Evolutionary conservation across 345 rosid genomes (phyloP).

Genomic region (Ricinus communis): DNA sequence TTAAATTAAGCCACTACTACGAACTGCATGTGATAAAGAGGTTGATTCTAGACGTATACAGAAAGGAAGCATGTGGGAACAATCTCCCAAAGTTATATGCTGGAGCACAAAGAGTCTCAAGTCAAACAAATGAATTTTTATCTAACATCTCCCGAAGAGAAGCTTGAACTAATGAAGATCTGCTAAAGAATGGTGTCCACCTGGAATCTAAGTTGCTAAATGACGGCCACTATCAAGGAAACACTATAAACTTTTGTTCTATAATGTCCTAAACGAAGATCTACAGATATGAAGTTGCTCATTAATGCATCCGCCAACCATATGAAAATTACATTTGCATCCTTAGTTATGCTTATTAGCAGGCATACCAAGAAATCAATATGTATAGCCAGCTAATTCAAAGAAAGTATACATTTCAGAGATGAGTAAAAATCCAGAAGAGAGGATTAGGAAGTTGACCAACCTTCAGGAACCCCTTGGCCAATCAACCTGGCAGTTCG

Average conservation of each 20-base stretch:
- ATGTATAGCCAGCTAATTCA: neutral
- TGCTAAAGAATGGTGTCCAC: neutral
- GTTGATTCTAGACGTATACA: neutral
- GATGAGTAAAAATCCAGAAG: neutral
- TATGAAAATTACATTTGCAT: neutral
- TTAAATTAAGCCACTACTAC: neutral
- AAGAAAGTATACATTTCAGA: neutral
- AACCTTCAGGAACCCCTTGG: conserved; percentile 94
- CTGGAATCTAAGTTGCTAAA: neutral
- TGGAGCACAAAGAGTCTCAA: too few species aligned
- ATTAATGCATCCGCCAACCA: neutral
- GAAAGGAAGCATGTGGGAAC: neutral
- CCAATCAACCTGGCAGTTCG: conserved; percentile 85
- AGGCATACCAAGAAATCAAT: neutral
- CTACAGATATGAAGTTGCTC: too few species aligned
- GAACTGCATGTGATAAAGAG: neutral
- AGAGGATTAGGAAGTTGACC: conserved; percentile 12
- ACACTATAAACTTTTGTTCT: neutral
- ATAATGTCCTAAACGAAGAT: neutral
- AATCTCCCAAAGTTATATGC: too few species aligned
- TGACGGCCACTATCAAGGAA: neutral
- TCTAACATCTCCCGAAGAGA: neutral
- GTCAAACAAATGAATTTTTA: neutral
- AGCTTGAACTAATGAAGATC: neutral
- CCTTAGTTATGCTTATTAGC: neutral